These are phyloP conservation scores for Withania somnifera DNA, from an alignment of 305 asterid species.

Conservation along the genomic window DNA sequence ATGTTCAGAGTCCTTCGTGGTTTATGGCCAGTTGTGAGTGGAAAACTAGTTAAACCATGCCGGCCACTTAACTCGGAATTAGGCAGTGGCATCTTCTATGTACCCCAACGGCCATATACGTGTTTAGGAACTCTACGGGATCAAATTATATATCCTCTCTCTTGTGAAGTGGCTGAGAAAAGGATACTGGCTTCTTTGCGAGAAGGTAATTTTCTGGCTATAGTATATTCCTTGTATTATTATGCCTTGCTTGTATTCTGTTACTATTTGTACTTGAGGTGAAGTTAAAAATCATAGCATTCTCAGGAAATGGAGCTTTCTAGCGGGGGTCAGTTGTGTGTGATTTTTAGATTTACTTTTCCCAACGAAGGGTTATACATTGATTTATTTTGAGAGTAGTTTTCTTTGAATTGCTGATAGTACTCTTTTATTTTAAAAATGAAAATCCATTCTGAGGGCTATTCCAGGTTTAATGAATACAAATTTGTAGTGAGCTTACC, in stretches of 20 bases:
- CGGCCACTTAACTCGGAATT: constrained; percentile 36
- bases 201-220: constrained; percentile 35
- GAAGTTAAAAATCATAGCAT: not conserved
- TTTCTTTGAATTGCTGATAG: not conserved
- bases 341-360: not conserved
- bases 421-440: not conserved
- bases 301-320: not conserved
- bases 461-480: not conserved
- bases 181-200: constrained; percentile 25
- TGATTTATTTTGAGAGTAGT: not conserved
- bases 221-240: not conserved
- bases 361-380: not conserved
- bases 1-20: constrained; percentile 93
- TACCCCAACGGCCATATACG: constrained; percentile 92
- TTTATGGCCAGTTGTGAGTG: constrained; percentile 92
- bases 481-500: not conserved
- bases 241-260: not conserved
- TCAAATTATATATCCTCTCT: constrained; percentile 93
- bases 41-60: constrained; percentile 58
- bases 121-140: constrained; percentile 98
- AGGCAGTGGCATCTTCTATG: constrained; percentile 62
- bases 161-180: constrained; percentile 69
- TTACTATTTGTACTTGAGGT: not conserved
- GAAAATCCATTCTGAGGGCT: not conserved
- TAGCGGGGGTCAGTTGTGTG: not conserved